Conservation (phyloP, 768 basidiomycete species). For the Russula olivacea region DNA sequence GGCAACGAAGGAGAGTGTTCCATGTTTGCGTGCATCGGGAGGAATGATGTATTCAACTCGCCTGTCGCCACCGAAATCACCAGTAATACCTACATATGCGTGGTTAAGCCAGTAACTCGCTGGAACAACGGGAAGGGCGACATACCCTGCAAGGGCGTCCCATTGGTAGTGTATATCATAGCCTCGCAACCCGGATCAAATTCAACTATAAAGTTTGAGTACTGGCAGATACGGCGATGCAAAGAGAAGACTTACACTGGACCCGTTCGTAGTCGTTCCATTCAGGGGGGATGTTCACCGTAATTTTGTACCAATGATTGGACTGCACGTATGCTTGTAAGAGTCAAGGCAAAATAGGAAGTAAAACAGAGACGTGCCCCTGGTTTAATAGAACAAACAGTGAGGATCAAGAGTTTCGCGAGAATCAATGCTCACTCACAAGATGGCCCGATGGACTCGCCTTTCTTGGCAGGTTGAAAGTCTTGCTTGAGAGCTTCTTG, state of each 20-base stretch:
- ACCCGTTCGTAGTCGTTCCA: slow-evolving; percentile 84
- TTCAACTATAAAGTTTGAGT: slow-evolving; percentile 54
- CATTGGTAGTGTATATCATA: slow-evolving; percentile 72
- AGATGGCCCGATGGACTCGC: slow-evolving; percentile 86
- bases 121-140: neutral
- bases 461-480: slow-evolving; percentile 83
- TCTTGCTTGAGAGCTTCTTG: slow-evolving; percentile 79
- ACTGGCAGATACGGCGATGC: neutral
- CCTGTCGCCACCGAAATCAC: slow-evolving; percentile 78
- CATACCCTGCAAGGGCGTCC: slow-evolving; percentile 30
- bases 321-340: slow-evolving; percentile 42
- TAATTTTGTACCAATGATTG: slow-evolving; percentile 96
- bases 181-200: slow-evolving; percentile 96
- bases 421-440: slow-evolving; percentile 49
- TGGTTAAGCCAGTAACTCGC: neutral
- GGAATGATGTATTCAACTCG: slow-evolving; percentile 95
- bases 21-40: slow-evolving; percentile 50
- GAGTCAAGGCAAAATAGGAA: neutral
- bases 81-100: slow-evolving; percentile 72
- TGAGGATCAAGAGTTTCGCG: slow-evolving; percentile 5
- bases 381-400: neutral
- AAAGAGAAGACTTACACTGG: slow-evolving; percentile 51
- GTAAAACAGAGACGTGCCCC: slow-evolving; percentile 16
- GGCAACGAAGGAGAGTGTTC: slow-evolving; percentile 59
- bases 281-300: slow-evolving; percentile 67